These are phyloP conservation scores for Pisolithus microcarpus DNA, from an alignment of 768 basidiomycete genomes.

Conservation along the genomic window DNA sequence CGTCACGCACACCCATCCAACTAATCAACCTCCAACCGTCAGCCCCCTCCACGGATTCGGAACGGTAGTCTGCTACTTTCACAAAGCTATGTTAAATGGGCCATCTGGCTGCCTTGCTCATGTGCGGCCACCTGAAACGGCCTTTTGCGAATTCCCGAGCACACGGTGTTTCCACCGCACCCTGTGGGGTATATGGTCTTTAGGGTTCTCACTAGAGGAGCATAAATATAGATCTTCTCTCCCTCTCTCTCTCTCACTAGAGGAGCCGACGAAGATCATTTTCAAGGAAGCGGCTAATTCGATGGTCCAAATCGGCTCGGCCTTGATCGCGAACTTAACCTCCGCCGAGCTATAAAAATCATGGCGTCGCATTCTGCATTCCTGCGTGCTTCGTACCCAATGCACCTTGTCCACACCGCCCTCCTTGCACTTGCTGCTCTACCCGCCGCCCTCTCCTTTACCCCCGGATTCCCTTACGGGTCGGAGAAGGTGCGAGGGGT, in stretches of 20 bases:
- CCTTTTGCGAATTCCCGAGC: too few species aligned
- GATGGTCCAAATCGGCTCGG: not conserved
- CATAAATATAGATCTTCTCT: not conserved
- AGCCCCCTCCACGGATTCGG: too few species aligned
- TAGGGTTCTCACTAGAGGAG: not conserved
- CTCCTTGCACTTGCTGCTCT: constrained; percentile 26
- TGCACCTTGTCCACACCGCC: constrained; percentile 6
- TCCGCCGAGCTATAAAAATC: not conserved
- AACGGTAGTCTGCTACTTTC: too few species aligned
- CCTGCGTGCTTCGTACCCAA: constrained; percentile 48
- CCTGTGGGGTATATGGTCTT: too few species aligned
- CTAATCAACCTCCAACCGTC: too few species aligned
- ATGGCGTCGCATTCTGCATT: not conserved
- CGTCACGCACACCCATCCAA: too few species aligned
- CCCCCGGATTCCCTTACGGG: constrained; percentile 66
- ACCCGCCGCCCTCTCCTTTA: constrained; percentile 26
- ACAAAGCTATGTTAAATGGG: too few species aligned
- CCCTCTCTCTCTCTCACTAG: too few species aligned
- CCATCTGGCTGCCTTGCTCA: too few species aligned
- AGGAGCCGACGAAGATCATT: not conserved
- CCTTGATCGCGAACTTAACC: not conserved
- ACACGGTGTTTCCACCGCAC: too few species aligned
- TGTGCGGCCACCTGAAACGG: too few species aligned
- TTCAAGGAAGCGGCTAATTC: not conserved
- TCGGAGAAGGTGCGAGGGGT: constrained; percentile 72